Base-by-base conservation (phyloP, 495 filamentous ascomycete genomes). In the Acidomyces sp. region DNA sequence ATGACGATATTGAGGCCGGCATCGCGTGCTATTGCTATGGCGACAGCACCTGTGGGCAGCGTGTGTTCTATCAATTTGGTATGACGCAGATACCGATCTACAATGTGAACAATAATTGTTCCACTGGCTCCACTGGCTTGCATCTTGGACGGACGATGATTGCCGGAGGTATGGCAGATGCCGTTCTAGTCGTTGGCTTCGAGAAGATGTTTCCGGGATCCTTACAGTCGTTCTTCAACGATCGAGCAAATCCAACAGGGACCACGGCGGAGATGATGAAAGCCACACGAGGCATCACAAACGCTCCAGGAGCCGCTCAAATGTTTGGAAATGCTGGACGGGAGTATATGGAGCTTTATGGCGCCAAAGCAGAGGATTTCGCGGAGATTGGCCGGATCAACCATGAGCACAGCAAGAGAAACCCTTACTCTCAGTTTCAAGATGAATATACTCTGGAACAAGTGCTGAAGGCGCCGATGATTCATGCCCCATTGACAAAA, bases 91-190 rank as follows among this genome's bases (percentile, higher is more conserved):
- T 54, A 32, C 90, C 90, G 46, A 85, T 97, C 56, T 82, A 90
- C 68, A 97, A 97, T 55, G 84, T 93, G 54, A 94, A 94, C 71
- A 97, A 97, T 68, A 94, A 94, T 66, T 97, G 90, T 70, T 80
- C 82, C 0, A 96, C 90, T 1, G 90, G 90, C 2, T 82, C 77
- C 0, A 93, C 90, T 0, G 90, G 90, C 19, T 62, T 96, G 33
- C 72, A 77, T 46, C 78, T 96, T 74, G 90, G 74, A 4, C 70
- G 86, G 22, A 81, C 76, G 24, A 67, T 90, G 65, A 82, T 95
- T 45, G 67, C 76, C 6, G 66, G 81, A 51, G 85, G 86, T 15
- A 79, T 73, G 2, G 82, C 82, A 2, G 80, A 94, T 56, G 92
- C 84, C 52, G 75, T 90, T 2, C 62, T 97, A 27, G 86, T 95